Evolutionary conservation across 148 eudicot genomes (phyloP).

Genomic region (Spergularia marina): DNA sequence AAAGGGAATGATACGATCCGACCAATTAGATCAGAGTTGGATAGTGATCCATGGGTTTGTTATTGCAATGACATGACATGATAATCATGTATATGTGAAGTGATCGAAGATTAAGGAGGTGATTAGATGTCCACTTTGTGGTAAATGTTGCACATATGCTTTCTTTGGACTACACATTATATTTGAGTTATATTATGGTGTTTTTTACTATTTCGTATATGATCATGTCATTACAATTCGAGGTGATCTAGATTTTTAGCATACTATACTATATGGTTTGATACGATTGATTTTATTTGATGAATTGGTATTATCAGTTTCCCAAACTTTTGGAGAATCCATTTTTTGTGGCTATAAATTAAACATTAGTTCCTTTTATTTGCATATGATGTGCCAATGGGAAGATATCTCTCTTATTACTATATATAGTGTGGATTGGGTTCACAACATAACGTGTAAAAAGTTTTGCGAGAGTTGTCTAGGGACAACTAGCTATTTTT

Average conservation of each 20-base stretch:
- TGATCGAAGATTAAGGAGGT: conserved; percentile 19
- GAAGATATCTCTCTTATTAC: no score
- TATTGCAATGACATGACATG: conserved; percentile 17
- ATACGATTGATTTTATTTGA: conserved; percentile 6
- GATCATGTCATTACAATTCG: conserved; percentile 16
- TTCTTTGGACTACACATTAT: conserved; percentile 9
- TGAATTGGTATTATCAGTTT: background rate
- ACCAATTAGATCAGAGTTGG: conserved; percentile 11
- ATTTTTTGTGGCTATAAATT: conserved; percentile 12
- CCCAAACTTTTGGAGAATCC: conserved; percentile 16
- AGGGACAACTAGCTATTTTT: no score
- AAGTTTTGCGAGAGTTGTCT: no score
- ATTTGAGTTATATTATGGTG: no score
- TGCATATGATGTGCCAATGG: no score
- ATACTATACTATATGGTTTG: background rate
- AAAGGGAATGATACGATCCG: conserved; percentile 12
- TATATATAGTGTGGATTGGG: no score
- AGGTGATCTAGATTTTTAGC: background rate
- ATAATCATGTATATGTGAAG: background rate
- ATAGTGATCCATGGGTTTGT: conserved; percentile 6
- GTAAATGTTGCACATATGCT: conserved; percentile 1
- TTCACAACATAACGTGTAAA: no score
- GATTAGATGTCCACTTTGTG: conserved; percentile 33
- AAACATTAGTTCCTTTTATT: background rate
- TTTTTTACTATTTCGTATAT: background rate